Base-by-base conservation (phyloP, 2,329 filamentous ascomycete genomes). In the Cladosporium sphaerospermum region DNA sequence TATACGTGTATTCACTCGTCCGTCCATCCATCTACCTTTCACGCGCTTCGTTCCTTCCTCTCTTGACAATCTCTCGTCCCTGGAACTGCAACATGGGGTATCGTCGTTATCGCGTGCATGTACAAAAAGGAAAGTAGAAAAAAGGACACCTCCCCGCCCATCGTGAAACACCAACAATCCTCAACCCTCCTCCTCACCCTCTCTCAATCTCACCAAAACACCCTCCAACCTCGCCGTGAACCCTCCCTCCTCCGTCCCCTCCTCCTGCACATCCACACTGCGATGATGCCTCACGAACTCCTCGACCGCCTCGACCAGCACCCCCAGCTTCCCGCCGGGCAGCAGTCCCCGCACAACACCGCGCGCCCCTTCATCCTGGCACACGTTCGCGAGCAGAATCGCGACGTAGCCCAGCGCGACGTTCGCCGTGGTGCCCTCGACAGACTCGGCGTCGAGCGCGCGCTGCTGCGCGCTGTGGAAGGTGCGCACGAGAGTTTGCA, bases 331-430 rank as follows among this genome's bases (percentile, higher is more conserved):
- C 23, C 74, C 67, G 1, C 73, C 71, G 2, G 74, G 74, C 28
- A 83, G 68, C 9, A 66, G 64, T 4, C 57, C 56, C 9, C 54
- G 46, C 6, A 70, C 57, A 23, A 58, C 46, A 9, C 28, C 52
- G 40, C 75, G 72, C 4, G 78, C 73, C 2, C 66, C 64, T 8
- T 65, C 56, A 50, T 80, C 74, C 28, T 93, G 75, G 60, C 84
- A 90, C 19, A 96, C 73, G 59, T 90, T 93, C 14, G 89, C 89
- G 2, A 97, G 77, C 5, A 96, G 75, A 11, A 96, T 84, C 0
- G 89, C 84, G 19, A 96, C 76, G 67, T 96, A 96, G 13, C 89
- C 91, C 67, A 92, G 83, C 1, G 87, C 85, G 28, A 97, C 89
- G 60, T 91, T 89, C 47, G 86, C 78, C 55, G 87, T 84, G 23